Conservation (phyloP, 1,139 yeast species). For the Debaryomyces sp. region DNA sequence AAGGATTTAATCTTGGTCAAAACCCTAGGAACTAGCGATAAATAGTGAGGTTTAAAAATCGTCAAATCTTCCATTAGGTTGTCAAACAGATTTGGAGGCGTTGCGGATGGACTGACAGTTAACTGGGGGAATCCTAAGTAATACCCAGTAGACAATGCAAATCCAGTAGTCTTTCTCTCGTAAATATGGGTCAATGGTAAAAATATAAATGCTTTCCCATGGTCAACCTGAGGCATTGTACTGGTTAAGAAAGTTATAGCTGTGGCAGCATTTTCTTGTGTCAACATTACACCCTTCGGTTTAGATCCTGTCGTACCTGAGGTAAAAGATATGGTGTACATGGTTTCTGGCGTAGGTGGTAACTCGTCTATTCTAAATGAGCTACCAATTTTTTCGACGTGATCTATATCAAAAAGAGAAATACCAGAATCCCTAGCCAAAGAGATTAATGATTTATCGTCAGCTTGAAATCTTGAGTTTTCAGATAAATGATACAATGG, state of each 20-base stretch:
- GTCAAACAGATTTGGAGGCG: background rate
- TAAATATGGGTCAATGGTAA: conserved; percentile 75
- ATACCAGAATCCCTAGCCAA: conserved; percentile 27
- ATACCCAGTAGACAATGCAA: conserved; percentile 28
- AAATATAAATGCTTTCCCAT: conserved; percentile 35
- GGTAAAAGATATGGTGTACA: conserved; percentile 72
- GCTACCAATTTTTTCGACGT: conserved; percentile 58
- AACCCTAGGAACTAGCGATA: conserved; percentile 44
- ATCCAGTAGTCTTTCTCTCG: conserved; percentile 42
- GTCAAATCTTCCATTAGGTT: conserved; percentile 40
- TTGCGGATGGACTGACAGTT: conserved; percentile 34
- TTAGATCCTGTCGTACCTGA: conserved; percentile 73
- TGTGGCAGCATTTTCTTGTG: conserved; percentile 55
- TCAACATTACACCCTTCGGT: conserved; percentile 74
- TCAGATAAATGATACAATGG: conserved; percentile 28
- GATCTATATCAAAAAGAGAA: conserved; percentile 47
- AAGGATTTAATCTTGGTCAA: conserved; percentile 47
- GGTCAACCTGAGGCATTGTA: conserved; percentile 13
- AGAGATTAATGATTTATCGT: conserved; percentile 17
- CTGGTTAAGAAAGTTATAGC: conserved; percentile 38
- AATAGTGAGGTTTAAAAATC: conserved; percentile 35
- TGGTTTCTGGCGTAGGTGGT: conserved; percentile 56
- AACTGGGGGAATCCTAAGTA: conserved; percentile 45
- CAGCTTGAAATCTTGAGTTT: conserved; percentile 15
- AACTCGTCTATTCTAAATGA: conserved; percentile 45